Conservation (phyloP, 192 early-diverging fungal genomes). For the Podila verticillata region DNA sequence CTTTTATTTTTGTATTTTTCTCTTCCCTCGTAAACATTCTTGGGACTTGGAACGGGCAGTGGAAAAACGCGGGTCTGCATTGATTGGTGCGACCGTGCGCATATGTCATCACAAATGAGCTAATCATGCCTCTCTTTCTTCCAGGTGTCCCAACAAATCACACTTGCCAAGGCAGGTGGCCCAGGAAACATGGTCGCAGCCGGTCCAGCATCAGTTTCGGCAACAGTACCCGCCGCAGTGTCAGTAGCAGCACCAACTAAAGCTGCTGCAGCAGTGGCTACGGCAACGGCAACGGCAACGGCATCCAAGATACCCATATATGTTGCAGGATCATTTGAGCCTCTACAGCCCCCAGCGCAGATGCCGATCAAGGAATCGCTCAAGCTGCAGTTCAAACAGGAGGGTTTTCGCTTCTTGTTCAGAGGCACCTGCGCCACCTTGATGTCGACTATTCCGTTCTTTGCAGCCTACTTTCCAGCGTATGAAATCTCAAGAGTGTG, state of each 20-base stretch:
- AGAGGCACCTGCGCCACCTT: slow-evolving; percentile 48
- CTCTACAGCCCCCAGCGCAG: slow-evolving; percentile 17
- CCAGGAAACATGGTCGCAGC: slow-evolving; percentile 25
- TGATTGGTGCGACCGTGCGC: background rate
- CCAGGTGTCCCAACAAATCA: slow-evolving; percentile 50
- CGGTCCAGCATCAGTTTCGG: slow-evolving; percentile 3
- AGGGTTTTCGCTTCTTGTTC: slow-evolving; percentile 50
- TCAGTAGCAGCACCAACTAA: slow-evolving; percentile 6
- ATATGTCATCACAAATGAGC: background rate
- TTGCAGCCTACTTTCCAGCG: slow-evolving; percentile 52
- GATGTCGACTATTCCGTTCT: slow-evolving; percentile 51
- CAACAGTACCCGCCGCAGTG: slow-evolving; percentile 17
- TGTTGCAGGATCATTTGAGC: slow-evolving; percentile 26
- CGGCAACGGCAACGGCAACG: slow-evolving; percentile 12
- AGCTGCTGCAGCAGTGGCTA: slow-evolving; percentile 20
- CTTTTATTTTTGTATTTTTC: background rate
- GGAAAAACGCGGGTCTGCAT: slow-evolving; percentile 2
- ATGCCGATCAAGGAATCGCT: slow-evolving; percentile 43
- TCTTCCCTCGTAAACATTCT: background rate
- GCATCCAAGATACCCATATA: slow-evolving; percentile 26
- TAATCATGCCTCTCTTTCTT: background rate
- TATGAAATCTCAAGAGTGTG: slow-evolving; percentile 41
- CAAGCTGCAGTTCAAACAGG: slow-evolving; percentile 42
- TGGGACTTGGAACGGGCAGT: background rate
- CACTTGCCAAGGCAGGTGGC: slow-evolving; percentile 41